Base-by-base conservation (phyloP, 345 rosid genomes). In the Eucalyptus marginata region DNA sequence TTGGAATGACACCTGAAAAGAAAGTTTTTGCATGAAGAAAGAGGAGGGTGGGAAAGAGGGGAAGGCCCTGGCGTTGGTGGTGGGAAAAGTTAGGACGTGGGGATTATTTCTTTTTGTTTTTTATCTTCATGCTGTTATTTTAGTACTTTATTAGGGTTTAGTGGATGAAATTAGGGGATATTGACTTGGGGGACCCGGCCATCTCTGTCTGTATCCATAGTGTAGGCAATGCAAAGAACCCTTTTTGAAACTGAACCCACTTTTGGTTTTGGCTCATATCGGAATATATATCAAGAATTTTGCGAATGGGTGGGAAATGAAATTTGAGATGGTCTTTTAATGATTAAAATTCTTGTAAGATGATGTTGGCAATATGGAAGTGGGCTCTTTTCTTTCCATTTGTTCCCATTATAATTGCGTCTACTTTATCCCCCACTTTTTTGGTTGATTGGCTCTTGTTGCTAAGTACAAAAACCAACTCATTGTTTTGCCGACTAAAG, bases 1-100 rank as follows among this genome's bases (percentile, higher is more conserved):
- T 6, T 94, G 97, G 98, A 94, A 93, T 64, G 98, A 96, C 31
- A 89, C 96, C 87, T 96, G 86, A 90, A 84, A 62, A 47, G 49
- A 36, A 24, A 4, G 31, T 46, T 44, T 87, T 62, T 84, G 27
- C 89, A 86, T 59, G 66, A 43, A 58, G 88, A 59, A 83, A 52
- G 58, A 52, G 58, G n/a, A 56, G 33, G 62, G 6, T 29, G 62
- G 59, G 52, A 84, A 84, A 22, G 87, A 20, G 44, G 31, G 84
- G 85, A 17, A 62, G 49, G 44, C 64, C 31, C 33, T 33, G 36
- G 31, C 40, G 47, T 10, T 86, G 54, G 85, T 86, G 85, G 52
- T 25, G 87, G 90, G 66, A 51, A 44, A 89, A 49, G 20, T 83
- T 56, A 50, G 68, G 46, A 88, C 49, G 54, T 85, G 76, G 47